A percentile compares a stretch with the other conserved stretches of the same genome.
These are phyloP conservation scores for Striga asiatica DNA, from an alignment of 257 asterid genomes.

Conservation along the genomic window DNA sequence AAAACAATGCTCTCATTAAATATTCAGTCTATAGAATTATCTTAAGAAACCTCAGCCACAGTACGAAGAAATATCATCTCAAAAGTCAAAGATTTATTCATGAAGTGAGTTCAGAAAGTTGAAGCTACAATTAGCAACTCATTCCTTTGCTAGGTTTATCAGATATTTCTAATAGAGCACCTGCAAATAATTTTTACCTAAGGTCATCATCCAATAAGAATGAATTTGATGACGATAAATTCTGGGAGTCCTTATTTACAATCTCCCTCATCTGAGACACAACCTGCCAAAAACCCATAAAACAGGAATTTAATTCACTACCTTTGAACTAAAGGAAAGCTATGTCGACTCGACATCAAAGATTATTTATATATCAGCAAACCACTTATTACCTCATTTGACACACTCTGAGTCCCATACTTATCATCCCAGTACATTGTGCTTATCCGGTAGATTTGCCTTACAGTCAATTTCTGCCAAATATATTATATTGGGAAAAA, in stretches of 20 bases:
- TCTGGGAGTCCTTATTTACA: constrained; percentile 79
- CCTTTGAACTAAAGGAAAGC: background rate
- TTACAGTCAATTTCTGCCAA: constrained; percentile 69
- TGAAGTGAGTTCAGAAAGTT: no score
- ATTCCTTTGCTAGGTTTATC: background rate
- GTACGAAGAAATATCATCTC: no score
- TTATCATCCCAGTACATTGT: constrained; percentile 99
- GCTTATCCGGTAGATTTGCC: constrained; percentile 95
- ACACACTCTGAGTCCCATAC: constrained; percentile 96
- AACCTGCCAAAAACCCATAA: constrained; percentile 46
- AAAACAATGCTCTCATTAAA: no score
- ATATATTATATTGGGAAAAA: constrained; percentile 1
- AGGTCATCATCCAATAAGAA: constrained; percentile 96
- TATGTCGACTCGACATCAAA: background rate
- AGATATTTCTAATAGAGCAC: no score
- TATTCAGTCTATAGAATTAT: no score
- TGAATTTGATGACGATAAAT: constrained; percentile 70
- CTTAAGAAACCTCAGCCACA: no score
- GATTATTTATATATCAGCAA: background rate
- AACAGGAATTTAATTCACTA: background rate
- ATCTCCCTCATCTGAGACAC: constrained; percentile 95
- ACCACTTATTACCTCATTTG: constrained; percentile 71
- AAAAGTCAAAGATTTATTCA: no score
- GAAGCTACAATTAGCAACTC: background rate
- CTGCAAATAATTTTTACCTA: constrained; percentile 72